Evolutionary conservation across 169 alveolate species (phyloP), one percentile per base, ranked within the genome.

Genomic region (Theileria luwenshuni): DNA sequence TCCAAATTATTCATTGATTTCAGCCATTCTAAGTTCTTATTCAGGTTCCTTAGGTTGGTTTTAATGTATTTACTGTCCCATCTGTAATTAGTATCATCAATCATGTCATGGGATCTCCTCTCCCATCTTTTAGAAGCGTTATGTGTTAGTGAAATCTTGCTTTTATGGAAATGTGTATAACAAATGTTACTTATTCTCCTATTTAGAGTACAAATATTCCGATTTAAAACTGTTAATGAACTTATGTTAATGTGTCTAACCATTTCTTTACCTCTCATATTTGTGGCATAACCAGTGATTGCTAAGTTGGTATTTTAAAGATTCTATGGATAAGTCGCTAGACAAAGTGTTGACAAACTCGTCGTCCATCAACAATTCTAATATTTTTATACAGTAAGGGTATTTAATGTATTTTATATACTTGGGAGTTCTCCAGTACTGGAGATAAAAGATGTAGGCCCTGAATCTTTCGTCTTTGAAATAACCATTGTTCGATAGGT

Each of bases 381-480:
- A 74, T 30, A 88, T 83, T 52, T 83, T 81, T n/a, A 88, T 72
- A 32, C 90, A 88, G 19, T 76, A 76, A 10, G 93, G 91, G 69
- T 76, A 88, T 64, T 81, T 76, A 32, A 88, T 42, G 54, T 77
- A 84, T 62, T 80, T 80, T 28, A 88, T 51, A 61, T 88, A 88
- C 19, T 84, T 76, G 32, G 76, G 85, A 38, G 58, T 74, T 54
- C 91, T 65, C 86, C 83, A 88, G 60, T 88, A 88, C 71, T 84
- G 87, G 42, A 88, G 73, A 83, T 88, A 88, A 52, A 69, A 67
- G 27, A 88, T 59, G 63, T 88, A 88, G 28, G 84, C 88, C 30
- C 84, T 33, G 69, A 88, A 88, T 15, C 80, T 58, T 47, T 81
- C 63, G 60, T 88, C 91, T 23, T 83, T 75, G 67, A 88, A 88